Conservation (phyloP, 1,284 basidiomycete species). For the Chalciporus piperatoides region DNA sequence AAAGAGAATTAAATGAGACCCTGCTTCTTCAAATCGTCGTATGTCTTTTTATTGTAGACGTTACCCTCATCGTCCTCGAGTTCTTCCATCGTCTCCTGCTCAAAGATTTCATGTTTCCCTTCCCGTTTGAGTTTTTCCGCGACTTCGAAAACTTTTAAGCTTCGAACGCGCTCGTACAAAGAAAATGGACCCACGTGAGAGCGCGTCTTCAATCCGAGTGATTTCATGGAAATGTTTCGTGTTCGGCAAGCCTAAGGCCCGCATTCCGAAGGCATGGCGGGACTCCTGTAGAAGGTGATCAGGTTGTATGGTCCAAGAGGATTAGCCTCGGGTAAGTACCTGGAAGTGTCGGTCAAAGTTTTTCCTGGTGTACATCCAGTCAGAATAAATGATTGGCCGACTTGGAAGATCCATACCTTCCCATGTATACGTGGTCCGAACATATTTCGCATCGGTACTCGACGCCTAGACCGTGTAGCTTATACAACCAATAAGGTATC, state of each 20-base stretch:
- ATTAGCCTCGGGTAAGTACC: slow-evolving; percentile 33
- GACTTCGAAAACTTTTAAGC: slow-evolving; percentile 46
- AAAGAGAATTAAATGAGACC: slow-evolving; percentile 61
- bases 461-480: slow-evolving; percentile 94
- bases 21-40: slow-evolving; percentile 89
- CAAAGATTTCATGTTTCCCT: slow-evolving; percentile 85
- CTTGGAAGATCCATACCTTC: slow-evolving; percentile 50
- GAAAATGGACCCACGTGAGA: slow-evolving; percentile 65
- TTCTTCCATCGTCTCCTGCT: slow-evolving; percentile 94
- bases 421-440: slow-evolving; percentile 94
- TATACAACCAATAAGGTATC: slow-evolving; percentile 99
- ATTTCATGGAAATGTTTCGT: slow-evolving; percentile 99
- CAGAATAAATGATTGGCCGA: slow-evolving; percentile 13
- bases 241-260: slow-evolving; percentile 94
- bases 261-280: slow-evolving; percentile 97
- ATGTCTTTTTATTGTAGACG: slow-evolving; percentile 89
- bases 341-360: slow-evolving; percentile 95
- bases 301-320: slow-evolving; percentile 10
- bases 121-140: slow-evolving; percentile 95
- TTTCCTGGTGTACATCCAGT: slow-evolving; percentile 53
- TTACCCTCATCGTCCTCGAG: slow-evolving; percentile 96
- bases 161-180: slow-evolving; percentile 2
- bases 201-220: slow-evolving; percentile 93
- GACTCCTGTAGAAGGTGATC: slow-evolving; percentile 62
- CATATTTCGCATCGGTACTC: slow-evolving; percentile 99